These are phyloP conservation scores for Mucor mucedo DNA, from an alignment of 371 early-diverging fungal species.

Conservation along the genomic window DNA sequence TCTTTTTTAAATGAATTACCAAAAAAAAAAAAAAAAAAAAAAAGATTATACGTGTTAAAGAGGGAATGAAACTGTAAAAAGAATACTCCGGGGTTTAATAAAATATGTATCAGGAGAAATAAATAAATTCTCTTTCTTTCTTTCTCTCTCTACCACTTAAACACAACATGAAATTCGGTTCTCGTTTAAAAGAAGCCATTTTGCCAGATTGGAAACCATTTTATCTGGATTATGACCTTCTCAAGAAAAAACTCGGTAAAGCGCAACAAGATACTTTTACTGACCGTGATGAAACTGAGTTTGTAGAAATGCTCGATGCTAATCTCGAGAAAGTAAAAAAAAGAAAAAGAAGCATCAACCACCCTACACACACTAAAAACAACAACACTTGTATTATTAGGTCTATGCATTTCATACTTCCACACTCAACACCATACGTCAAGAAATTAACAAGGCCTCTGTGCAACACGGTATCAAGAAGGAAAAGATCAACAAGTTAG, in stretches of 20 bases:
- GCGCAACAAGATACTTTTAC: slow-evolving; percentile 55
- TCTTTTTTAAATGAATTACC: no score
- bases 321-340: slow-evolving; percentile 87
- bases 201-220: slow-evolving; percentile 89
- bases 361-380: no score
- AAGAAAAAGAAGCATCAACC: neutral
- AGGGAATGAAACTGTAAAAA: no score
- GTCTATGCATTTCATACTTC: slow-evolving; percentile 89
- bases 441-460: slow-evolving; percentile 69
- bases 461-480: slow-evolving; percentile 61
- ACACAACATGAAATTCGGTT: slow-evolving; percentile 96
- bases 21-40: no score
- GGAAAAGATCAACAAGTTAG: slow-evolving; percentile 81
- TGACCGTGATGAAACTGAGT: slow-evolving; percentile 85
- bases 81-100: no score
- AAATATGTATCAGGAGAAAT: no score
- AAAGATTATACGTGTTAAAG: no score
- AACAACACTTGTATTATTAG: no score
- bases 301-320: slow-evolving; percentile 84
- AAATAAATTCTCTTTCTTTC: no score
- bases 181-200: slow-evolving; percentile 79
- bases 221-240: slow-evolving; percentile 90
- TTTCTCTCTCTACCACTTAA: neutral
- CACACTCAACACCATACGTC: slow-evolving; percentile 86
- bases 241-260: slow-evolving; percentile 85